A percentile compares a stretch with the other conserved stretches of the same genome.
These are phyloP conservation scores for Crucibulum laeve DNA, from an alignment of 768 basidiomycete species.

Conservation along the genomic window DNA sequence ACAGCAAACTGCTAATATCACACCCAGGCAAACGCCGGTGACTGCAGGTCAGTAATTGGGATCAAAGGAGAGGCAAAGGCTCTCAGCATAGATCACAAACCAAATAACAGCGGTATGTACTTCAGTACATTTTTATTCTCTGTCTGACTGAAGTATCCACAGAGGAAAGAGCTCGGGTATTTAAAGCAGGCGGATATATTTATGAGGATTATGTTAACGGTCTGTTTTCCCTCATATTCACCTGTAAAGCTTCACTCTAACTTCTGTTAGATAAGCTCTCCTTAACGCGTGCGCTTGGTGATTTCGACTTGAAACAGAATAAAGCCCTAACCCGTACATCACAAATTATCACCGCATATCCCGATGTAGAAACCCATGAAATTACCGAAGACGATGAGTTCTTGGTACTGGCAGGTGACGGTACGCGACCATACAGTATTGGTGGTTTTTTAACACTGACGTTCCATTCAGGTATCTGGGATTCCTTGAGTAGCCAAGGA, in stretches of 20 bases:
- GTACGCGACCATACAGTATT: conserved; percentile 36
- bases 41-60: conserved; percentile 87
- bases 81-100: conserved; percentile 95
- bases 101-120: conserved; percentile 66
- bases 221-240: conserved; percentile 23
- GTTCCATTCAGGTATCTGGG: conserved; percentile 87
- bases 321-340: conserved; percentile 72
- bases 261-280: conserved; percentile 82
- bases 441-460: too few relatives aligned
- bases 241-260: conserved; percentile 3
- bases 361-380: conserved; percentile 82
- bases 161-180: conserved; percentile 86
- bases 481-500: conserved; percentile 91
- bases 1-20: conserved; percentile 2
- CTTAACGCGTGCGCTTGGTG: conserved; percentile 89
- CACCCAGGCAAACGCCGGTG: conserved; percentile 93
- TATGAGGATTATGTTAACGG: conserved; percentile 98
- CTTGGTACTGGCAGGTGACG: conserved; percentile 94
- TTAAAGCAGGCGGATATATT: conserved; percentile 89
- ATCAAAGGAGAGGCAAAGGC: conserved; percentile 83
- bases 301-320: conserved; percentile 99
- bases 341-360: conserved; percentile 93
- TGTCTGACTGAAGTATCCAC: conserved; percentile 7
- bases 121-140: conserved; percentile 3
- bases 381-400: conserved; percentile 92